Conservation (phyloP, 192 early-diverging fungal genomes). For the Coemansia sp. region DNA sequence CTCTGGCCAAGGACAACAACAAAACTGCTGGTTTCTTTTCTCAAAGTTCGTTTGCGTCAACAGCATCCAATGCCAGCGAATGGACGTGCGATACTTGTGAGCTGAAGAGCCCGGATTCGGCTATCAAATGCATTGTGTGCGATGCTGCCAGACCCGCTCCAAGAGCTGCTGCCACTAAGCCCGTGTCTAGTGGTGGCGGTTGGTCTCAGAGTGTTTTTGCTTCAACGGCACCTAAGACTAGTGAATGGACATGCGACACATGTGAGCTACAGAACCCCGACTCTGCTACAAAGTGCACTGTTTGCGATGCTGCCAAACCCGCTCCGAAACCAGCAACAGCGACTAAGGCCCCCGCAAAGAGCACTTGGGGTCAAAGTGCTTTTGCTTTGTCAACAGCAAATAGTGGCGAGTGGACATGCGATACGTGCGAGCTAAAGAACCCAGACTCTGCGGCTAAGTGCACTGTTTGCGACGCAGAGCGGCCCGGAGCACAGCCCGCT, state of each 20-base stretch:
- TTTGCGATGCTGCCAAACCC: constrained; percentile 27
- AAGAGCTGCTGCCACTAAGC: not conserved
- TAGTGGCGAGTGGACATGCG: constrained; percentile 37
- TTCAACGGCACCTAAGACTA: not conserved
- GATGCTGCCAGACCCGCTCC: constrained; percentile 15
- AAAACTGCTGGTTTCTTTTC: not conserved
- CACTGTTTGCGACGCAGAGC: constrained; percentile 26
- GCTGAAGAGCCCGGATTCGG: constrained; percentile 14
- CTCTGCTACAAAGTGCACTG: constrained; percentile 10
- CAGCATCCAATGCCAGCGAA: constrained; percentile 13
- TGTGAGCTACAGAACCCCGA: constrained; percentile 26
- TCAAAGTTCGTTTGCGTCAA: not conserved
- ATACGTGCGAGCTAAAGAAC: constrained; percentile 27
- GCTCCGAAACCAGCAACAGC: not conserved
- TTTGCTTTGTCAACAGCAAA: constrained; percentile 5
- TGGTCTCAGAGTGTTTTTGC: constrained; percentile 5
- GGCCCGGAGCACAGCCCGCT: constrained; percentile 5
- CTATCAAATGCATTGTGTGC: constrained; percentile 22
- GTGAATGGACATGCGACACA: constrained; percentile 30
- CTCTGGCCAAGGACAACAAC: too few relatives aligned
- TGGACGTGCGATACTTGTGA: constrained; percentile 40
- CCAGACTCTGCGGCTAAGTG: constrained; percentile 14
- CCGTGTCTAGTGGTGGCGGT: not conserved
- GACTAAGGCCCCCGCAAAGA: not conserved
- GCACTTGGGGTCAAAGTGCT: constrained; percentile 7